Percentiles rank a stretch among this genome's conserved stretches.
Conservation (phyloP, 2,329 filamentous ascomycete genomes). For the Alternaria angustiovoidea region DNA sequence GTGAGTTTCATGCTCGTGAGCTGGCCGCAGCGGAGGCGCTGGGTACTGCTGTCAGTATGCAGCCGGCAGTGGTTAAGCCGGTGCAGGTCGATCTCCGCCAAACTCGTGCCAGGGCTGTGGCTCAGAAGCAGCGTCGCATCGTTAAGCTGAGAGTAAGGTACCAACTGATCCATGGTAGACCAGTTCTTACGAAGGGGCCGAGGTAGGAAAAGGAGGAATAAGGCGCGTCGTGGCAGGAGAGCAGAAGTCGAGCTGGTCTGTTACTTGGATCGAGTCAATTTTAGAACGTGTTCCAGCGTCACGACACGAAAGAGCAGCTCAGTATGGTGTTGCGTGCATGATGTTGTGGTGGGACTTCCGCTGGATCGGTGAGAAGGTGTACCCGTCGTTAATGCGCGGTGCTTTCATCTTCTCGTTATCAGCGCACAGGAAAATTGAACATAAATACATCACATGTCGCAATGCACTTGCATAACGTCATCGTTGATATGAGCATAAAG, state of each 20-base stretch:
- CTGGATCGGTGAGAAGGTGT: background rate
- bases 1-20: conserved; percentile 19
- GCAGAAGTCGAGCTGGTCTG: background rate
- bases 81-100: background rate
- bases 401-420: no score
- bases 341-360: background rate
- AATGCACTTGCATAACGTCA: background rate
- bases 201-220: background rate
- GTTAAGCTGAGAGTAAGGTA: conserved; percentile 20
- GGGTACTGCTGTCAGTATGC: background rate
- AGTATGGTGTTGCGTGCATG: no score
- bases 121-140: background rate
- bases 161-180: background rate
- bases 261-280: background rate
- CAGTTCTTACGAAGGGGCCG: background rate
- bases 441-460: no score
- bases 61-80: background rate
- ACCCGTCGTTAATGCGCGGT: background rate
- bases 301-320: no score
- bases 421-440: background rate
- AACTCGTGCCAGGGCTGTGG: background rate
- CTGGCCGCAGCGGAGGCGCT: background rate
- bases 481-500: background rate
- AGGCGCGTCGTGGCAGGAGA: background rate
- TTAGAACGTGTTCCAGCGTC: fast-evolving